These are phyloP conservation scores for Diddensiella transvaalensis DNA, from an alignment of 805 yeast species.

Conservation along the genomic window DNA sequence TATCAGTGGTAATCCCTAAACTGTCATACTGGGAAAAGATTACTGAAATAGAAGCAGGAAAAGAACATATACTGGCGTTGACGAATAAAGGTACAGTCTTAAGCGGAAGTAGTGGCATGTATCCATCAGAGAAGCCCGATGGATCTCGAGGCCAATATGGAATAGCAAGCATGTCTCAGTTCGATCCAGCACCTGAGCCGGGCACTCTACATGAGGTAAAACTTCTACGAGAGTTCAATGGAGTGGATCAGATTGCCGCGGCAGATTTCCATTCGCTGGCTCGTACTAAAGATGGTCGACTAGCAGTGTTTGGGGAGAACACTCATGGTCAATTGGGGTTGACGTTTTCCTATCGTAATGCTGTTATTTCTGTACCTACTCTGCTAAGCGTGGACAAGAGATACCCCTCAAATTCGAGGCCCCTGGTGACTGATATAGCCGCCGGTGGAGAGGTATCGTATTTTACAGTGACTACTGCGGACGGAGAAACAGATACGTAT, in stretches of 20 bases:
- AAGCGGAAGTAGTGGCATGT: conserved; percentile 55
- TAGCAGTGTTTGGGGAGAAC: conserved; percentile 88
- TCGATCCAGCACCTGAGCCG: conserved; percentile 49
- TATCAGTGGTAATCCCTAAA: conserved; percentile 11
- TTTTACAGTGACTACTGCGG: conserved; percentile 34
- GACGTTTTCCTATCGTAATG: conserved; percentile 61
- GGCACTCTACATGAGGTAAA: conserved; percentile 52
- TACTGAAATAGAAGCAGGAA: conserved; percentile 57
- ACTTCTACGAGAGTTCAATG: conserved; percentile 47
- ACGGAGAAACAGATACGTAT: conserved; percentile 36
- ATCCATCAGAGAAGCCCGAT: conserved; percentile 7
- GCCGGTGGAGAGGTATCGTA: conserved; percentile 70
- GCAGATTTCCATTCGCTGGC: conserved; percentile 75
- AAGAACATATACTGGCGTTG: conserved; percentile 62
- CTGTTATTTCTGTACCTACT: conserved; percentile 67
- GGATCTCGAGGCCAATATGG: conserved; percentile 75
- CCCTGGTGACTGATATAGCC: conserved; percentile 39
- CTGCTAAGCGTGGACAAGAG: conserved; percentile 42
- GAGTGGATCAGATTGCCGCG: conserved; percentile 58
- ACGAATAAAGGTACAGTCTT: conserved; percentile 59
- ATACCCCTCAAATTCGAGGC: conserved; percentile 11
- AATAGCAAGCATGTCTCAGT: conserved; percentile 66
- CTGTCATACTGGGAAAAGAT: conserved; percentile 47
- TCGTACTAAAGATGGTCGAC: conserved; percentile 57
- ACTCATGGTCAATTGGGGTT: conserved; percentile 80